Evolutionary conservation across 352 stramenopile species (phyloP).

Genomic region (Phytophthora tentaculata): DNA sequence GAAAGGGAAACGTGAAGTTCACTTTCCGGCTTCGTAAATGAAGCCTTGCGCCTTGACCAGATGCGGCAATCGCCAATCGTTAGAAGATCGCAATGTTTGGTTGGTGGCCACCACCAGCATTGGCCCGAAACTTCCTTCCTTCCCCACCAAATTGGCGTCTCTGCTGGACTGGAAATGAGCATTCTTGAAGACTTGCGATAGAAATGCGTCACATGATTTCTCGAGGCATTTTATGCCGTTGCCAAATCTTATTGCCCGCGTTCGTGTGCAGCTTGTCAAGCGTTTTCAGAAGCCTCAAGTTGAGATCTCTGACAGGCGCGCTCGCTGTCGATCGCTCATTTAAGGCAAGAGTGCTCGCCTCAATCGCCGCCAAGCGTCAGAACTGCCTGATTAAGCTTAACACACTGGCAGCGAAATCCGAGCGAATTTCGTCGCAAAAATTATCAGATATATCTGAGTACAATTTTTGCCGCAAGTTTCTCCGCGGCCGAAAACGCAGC

Average conservation of each 20-base stretch:
- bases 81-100: slow-evolving; percentile 1
- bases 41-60: slow-evolving; percentile 25
- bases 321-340: slow-evolving; percentile 7
- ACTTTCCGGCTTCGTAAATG: neutral
- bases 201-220: slow-evolving; percentile 30
- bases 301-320: neutral
- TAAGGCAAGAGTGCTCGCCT: neutral
- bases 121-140: neutral
- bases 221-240: slow-evolving; percentile 9
- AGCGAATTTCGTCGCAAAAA: neutral
- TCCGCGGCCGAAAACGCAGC: slow-evolving; percentile 3
- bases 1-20: slow-evolving; percentile 12
- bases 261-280: neutral
- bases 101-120: neutral
- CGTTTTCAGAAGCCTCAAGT: neutral
- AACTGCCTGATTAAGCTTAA: neutral
- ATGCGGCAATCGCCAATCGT: slow-evolving; percentile 22
- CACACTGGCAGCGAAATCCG: neutral
- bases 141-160: neutral
- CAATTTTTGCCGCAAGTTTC: neutral
- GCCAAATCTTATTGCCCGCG: slow-evolving; percentile 2
- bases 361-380: neutral
- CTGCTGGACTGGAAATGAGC: too few relatives aligned
- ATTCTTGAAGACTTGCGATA: neutral
- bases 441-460: neutral